Percentiles rank a stretch among this genome's conserved stretches.
These are phyloP conservation scores for Acanthamoeba castellanii DNA, from an alignment of 208 protist genomes.

Conservation along the genomic window DNA sequence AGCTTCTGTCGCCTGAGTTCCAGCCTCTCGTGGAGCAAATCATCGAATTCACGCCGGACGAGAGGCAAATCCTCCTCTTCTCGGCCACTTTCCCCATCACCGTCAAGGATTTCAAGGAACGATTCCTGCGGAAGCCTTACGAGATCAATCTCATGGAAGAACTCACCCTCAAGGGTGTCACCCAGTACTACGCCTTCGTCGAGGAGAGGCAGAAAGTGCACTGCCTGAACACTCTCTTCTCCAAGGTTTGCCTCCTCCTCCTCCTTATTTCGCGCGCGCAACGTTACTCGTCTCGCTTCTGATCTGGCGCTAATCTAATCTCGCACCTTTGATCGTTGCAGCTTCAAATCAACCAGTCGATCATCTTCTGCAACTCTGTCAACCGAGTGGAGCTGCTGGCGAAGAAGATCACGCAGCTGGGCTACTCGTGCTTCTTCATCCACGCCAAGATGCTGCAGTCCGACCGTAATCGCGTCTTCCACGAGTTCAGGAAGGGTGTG, in stretches of 20 bases:
- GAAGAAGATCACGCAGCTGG: conserved; percentile 99
- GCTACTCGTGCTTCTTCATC: conserved; percentile 99
- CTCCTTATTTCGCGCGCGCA: conserved; percentile 29
- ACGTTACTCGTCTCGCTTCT: too few relatives aligned
- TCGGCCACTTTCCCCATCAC: conserved; percentile 98
- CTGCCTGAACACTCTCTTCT: conserved; percentile 99
- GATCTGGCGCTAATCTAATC: too few relatives aligned
- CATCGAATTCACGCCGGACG: conserved; percentile 92
- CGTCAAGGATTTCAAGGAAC: conserved; percentile 94
- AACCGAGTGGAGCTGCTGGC: conserved; percentile 99
- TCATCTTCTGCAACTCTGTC: conserved; percentile 99
- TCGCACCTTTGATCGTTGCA: too few relatives aligned
- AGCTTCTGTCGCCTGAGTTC: conserved; percentile 98
- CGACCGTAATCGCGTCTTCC: conserved; percentile 99
- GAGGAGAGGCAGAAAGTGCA: conserved; percentile 99
- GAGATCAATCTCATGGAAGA: conserved; percentile 99
- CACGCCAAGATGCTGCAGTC: conserved; percentile 99
- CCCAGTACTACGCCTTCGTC: conserved; percentile 99
- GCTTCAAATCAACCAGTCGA: conserved; percentile 99
- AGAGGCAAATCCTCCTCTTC: conserved; percentile 98
- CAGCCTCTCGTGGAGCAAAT: conserved; percentile 96
- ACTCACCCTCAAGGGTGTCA: conserved; percentile 98
- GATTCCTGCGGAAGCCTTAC: conserved; percentile 96
- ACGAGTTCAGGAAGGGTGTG: conserved; percentile 98
- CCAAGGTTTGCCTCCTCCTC: conserved; percentile 86